Base-by-base conservation (phyloP, 2,329 filamentous ascomycete species). In the Sporothrix dimorphospora region DNA sequence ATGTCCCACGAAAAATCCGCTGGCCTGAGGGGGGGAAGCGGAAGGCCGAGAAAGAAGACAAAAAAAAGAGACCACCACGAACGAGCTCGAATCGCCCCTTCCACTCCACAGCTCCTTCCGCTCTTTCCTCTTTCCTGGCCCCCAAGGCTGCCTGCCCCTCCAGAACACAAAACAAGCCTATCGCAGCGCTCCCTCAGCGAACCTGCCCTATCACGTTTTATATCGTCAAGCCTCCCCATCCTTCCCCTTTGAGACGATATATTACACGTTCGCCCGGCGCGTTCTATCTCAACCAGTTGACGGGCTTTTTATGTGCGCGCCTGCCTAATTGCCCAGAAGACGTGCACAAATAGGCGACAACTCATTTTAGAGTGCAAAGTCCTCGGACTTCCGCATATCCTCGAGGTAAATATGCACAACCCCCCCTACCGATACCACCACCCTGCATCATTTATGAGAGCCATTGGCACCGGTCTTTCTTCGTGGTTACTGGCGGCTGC, bases 1-100 rank as follows among this genome's bases (percentile, higher is more conserved):
- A 78, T 80, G 81, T 84, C 82, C 82, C 82, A 81, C 79, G 75
- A 76, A 76, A 74, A 76, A 75, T 73, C 73, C 72, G 72, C 73
- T 68, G 72, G 70, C 57, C 63, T 71, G 69, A 72, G 53, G 69
- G 53, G 69, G 72, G 69, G 55, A 71, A 69, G 30, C 27, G 40
- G 34, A 65, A 66, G 24, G 63, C 65, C 40, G n/a, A 69, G 30
- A 34, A 19, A 45, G 69, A 69, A 70, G 68, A 53, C 4, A 42
- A 42, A 3, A 53, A 27, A 69, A 55, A 14, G 51, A 70, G 24
- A 21, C 21, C 45, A 66, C n/a, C 27, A 55, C 71, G 59, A 65
- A 38, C n/a, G 21, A 65, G 59, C 21, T 65, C 59, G 59, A 45
- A 11, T 65, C 38, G 59, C 57, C 57, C 38, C 57, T 63, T 63